Evolutionary conservation across 2,329 filamentous ascomycete genomes (phyloP), one percentile per base, ranked within the genome.

Genomic region (Alternaria postmessia): DNA sequence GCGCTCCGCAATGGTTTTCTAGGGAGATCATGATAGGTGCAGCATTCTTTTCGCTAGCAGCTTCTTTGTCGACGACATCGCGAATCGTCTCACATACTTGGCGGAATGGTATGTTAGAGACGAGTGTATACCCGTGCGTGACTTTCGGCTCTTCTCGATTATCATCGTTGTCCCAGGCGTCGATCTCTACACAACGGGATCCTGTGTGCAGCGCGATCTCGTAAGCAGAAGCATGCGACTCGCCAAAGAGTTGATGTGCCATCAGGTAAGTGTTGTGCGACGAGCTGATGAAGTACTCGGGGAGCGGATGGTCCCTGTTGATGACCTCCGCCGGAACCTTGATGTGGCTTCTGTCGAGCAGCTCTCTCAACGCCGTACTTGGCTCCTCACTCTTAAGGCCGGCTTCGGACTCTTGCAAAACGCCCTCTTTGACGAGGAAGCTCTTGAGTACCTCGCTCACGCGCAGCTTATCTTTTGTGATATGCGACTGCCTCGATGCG

Each of bases 211-310:
- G 79, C 0, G 88, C 87, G 6, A 82, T 86, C 68, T 88, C 83
- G 70, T 92, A 92, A 0, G 88, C 89, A 4, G 82, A 79, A 7
- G 87, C 87, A 3, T 85, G 86, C 2, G 88, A 89, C 22, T 80
- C 80, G 5, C 89, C 89, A 67, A 83, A 89, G 2, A 92, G 84
- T 77, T 92, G 89, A 73, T 91, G 88, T 0, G 88, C 89, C 68
- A 88, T 81, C 26, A 92, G 80, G 68, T 92, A 92, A 0, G 89
- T 92, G 76, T 92, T 92, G 79, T 92, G 89, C 64, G 87, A 90
- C 4, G 88, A 90, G 76, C 87, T 90, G 78, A 92, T 87, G 70
- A 88, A 91, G 76, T 92, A 92, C 65, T 91, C 88, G 2, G 88
- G 85, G 22, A 92, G 78, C 1, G 88, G 85, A 64, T 87, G 81